Percentiles rank a stretch among this genome's conserved stretches.
Evolutionary conservation across 73 alveolate genomes (phyloP).

Genomic region (Tetrahymena malaccensis): DNA sequence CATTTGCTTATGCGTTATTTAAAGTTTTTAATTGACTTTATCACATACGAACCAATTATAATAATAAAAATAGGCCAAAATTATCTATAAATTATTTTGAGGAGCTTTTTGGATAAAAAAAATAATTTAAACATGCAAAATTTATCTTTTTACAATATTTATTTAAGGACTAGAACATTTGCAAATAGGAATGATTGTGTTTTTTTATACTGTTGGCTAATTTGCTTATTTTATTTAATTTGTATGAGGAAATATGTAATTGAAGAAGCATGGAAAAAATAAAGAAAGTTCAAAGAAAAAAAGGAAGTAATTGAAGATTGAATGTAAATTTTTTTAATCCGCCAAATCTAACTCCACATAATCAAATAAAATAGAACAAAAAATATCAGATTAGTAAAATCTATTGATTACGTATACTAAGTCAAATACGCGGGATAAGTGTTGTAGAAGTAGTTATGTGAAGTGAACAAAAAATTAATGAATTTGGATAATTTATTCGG

Average conservation of each 20-base stretch:
- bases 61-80: no score
- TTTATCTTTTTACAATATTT: no score
- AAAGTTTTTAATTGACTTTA: no score
- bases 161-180: no score
- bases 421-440: background rate
- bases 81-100: no score
- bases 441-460: background rate
- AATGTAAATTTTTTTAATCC: background rate
- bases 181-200: no score
- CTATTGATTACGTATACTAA: background rate
- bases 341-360: background rate
- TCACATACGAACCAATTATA: no score
- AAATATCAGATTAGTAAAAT: background rate
- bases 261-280: background rate
- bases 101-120: no score
- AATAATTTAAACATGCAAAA: no score
- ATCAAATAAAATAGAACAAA: background rate
- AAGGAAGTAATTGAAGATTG: background rate
- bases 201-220: background rate
- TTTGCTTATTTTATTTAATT: no score
- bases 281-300: background rate
- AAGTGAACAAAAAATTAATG: background rate
- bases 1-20: no score
- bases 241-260: background rate
- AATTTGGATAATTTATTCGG: background rate